A percentile compares a stretch with the other conserved stretches of the same genome.
Conservation (phyloP, 768 basidiomycete genomes). For the Auriscalpium microsporum region DNA sequence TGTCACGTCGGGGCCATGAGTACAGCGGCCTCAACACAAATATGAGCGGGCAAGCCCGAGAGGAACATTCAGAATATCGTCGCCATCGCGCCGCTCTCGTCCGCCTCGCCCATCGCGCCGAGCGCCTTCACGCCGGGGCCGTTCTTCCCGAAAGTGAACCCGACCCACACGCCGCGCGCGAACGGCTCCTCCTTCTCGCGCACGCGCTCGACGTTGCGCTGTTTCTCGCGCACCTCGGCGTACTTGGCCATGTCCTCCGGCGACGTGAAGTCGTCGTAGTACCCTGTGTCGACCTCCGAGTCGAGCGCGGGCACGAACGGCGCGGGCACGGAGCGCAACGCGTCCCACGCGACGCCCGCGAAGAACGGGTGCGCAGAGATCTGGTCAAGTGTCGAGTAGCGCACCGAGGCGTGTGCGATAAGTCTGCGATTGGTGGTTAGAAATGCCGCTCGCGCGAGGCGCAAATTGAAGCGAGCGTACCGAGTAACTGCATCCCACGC, state of each 20-base stretch:
- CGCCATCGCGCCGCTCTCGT: slow-evolving; percentile 24
- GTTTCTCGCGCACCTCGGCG: slow-evolving; percentile 96
- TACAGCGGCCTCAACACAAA: too few species aligned
- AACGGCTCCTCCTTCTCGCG: slow-evolving; percentile 77
- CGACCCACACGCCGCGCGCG: slow-evolving; percentile 78
- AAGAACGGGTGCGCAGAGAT: slow-evolving; percentile 83
- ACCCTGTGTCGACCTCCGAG: slow-evolving; percentile 90
- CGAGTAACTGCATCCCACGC: slow-evolving; percentile 92
- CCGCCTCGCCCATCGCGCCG: slow-evolving; percentile 14
- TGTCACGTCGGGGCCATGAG: too few species aligned
- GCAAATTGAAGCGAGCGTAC: slow-evolving; percentile 31
- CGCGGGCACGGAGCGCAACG: slow-evolving; percentile 64
- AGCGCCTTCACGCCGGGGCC: slow-evolving; percentile 51
- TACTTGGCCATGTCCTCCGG: slow-evolving; percentile 97
- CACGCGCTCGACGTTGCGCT: slow-evolving; percentile 85
- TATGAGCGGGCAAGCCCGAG: too few species aligned
- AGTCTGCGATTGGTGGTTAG: slow-evolving; percentile 38
- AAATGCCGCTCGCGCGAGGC: not conserved
- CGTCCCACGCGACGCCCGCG: slow-evolving; percentile 62
- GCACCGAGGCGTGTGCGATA: slow-evolving; percentile 78
- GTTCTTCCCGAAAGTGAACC: slow-evolving; percentile 88
- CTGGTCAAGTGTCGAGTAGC: slow-evolving; percentile 67
- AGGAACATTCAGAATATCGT: slow-evolving; percentile 22
- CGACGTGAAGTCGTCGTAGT: slow-evolving; percentile 86
- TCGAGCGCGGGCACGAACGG: slow-evolving; percentile 95